These are phyloP conservation scores for Trichoderma sp. DNA, from an alignment of 2,329 filamentous ascomycete genomes.

Conservation along the genomic window DNA sequence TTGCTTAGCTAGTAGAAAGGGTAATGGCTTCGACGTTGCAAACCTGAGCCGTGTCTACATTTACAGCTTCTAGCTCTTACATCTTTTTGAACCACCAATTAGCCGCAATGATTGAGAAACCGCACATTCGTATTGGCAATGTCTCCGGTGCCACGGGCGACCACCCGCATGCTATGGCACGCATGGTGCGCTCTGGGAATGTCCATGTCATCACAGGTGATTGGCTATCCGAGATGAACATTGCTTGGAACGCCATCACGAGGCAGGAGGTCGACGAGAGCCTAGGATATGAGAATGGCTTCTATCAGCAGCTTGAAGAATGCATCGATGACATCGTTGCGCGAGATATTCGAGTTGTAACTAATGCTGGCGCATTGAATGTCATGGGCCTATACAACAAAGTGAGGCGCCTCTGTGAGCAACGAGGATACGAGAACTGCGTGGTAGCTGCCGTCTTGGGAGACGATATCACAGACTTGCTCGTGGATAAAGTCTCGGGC, in stretches of 20 bases:
- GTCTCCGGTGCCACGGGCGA: conserved; percentile 39
- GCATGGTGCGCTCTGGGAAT: conserved; percentile 35
- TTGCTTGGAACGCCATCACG: conserved; percentile 45
- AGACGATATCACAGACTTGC: conserved; percentile 39
- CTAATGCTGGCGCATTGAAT: conserved; percentile 45
- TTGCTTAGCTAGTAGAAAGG: neutral
- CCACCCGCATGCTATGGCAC: conserved; percentile 36
- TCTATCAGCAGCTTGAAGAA: conserved; percentile 46
- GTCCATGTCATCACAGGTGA: conserved; percentile 43
- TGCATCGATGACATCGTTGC: conserved; percentile 39
- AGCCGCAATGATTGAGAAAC: conserved; percentile 32
- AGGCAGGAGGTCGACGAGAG: conserved; percentile 36
- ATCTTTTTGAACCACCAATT: neutral
- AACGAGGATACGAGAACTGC: conserved; percentile 32
- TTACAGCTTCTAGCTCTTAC: neutral
- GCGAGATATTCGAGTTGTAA: conserved; percentile 39
- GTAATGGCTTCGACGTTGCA: neutral
- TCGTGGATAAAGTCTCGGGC: conserved; percentile 24
- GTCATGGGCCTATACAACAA: conserved; percentile 36
- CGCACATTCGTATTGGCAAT: conserved; percentile 36
- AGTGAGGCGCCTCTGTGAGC: conserved; percentile 33
- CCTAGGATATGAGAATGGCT: conserved; percentile 41
- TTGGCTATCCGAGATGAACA: conserved; percentile 51
- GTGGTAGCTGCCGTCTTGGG: conserved; percentile 42
- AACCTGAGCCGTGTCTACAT: neutral